Evolutionary conservation across 1,284 basidiomycete species (phyloP).

Genomic region (Ceratorhiza oryzae-sativae): DNA sequence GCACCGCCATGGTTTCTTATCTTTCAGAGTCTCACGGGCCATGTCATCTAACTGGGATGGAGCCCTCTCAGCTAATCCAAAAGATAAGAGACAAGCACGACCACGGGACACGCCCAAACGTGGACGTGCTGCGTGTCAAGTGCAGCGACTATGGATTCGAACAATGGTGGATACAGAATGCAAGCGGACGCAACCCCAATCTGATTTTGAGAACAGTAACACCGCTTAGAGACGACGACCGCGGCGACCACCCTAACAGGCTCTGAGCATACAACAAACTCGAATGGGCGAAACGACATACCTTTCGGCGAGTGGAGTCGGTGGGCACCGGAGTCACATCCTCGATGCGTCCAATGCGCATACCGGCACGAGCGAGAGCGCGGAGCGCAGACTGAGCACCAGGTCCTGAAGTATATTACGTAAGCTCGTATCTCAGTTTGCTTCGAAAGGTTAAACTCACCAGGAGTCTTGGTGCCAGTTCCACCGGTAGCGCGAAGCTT

Average conservation of each 20-base stretch:
- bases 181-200: slow-evolving; percentile 21
- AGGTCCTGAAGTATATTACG: slow-evolving; percentile 54
- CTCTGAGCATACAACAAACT: slow-evolving; percentile 6
- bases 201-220: slow-evolving; percentile 10
- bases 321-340: slow-evolving; percentile 97
- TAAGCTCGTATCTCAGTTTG: no score
- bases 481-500: slow-evolving; percentile 99
- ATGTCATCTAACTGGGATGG: not conserved
- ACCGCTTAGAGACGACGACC: slow-evolving; percentile 86
- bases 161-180: slow-evolving; percentile 15
- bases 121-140: slow-evolving; percentile 45
- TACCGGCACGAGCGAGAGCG: slow-evolving; percentile 97
- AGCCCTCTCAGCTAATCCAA: not conserved
- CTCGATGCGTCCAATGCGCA: slow-evolving; percentile 98
- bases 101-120: slow-evolving; percentile 70
- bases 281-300: slow-evolving; percentile 49
- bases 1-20: no score
- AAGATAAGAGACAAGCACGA: slow-evolving; percentile 55
- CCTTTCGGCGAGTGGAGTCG: slow-evolving; percentile 97
- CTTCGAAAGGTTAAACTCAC: slow-evolving; percentile 50
- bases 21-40: no score
- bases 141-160: slow-evolving; percentile 43
- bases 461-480: slow-evolving; percentile 98
- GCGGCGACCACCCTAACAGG: slow-evolving; percentile 93
- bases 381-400: slow-evolving; percentile 98